A percentile compares a stretch with the other conserved stretches of the same genome.
These are phyloP conservation scores for Fusarium veterinarium DNA, from an alignment of 2,329 filamentous ascomycete species.

Conservation along the genomic window DNA sequence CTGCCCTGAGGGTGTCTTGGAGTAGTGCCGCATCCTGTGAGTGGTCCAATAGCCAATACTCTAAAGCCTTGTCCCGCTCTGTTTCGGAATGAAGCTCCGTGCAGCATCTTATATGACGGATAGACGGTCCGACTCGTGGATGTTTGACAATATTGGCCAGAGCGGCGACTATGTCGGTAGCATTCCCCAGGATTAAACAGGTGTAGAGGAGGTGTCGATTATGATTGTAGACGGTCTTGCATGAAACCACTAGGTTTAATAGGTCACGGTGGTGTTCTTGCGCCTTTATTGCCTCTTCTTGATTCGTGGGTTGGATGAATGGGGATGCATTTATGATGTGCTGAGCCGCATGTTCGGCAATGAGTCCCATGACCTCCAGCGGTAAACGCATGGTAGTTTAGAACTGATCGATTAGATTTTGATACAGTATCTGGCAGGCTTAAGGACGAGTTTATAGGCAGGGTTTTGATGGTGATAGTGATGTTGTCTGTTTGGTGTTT, in stretches of 20 bases:
- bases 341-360: conserved; percentile 4
- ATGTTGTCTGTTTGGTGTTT: background rate
- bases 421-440: background rate
- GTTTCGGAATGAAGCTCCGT: background rate
- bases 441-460: background rate
- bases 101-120: conserved; percentile 15
- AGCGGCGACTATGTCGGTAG: background rate
- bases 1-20: background rate
- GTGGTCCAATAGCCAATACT: background rate
- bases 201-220: conserved; percentile 9
- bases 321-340: background rate
- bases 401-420: background rate
- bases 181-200: background rate
- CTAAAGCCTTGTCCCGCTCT: background rate
- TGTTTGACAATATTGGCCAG: conserved; percentile 5
- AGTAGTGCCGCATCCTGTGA: background rate
- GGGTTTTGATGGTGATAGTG: background rate
- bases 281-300: background rate
- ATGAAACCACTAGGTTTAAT: background rate
- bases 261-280: background rate
- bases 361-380: conserved; percentile 13
- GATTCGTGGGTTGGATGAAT: conserved; percentile 6
- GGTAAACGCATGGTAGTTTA: background rate
- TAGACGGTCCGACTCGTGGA: conserved; percentile 15
- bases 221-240: background rate